Evolutionary conservation across 2,329 filamentous ascomycete genomes (phyloP), one percentile per base, ranked within the genome.

Genomic region (Coniella lustricola): DNA sequence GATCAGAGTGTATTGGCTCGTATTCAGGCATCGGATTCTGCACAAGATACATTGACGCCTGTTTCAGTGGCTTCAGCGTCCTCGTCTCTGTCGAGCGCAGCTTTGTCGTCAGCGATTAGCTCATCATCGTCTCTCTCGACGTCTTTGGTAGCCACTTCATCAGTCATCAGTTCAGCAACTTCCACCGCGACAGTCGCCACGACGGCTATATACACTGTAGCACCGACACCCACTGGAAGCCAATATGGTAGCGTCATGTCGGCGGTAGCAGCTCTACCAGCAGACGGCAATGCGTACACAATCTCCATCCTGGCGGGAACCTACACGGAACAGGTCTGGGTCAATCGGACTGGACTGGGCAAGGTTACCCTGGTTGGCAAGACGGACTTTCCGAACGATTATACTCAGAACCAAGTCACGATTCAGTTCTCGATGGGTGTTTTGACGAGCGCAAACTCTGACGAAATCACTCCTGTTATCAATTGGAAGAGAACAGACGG

Each of bases 401-500:
- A 63, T 49, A 62, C 63, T 3, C 57, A 63, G 38, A 68, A 68
- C 50, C 52, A 55, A 32, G 66, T 68, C 43, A 65, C 56, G 4
- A 59, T 71, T 13, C 58, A 66, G 46, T 66, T 64, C 50, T 61
- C 59, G 9, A 60, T 63, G 29, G 68, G 68, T 31, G 60, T 60
- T n/a, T 52, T 67, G 38, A 73, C 71, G 2, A 68, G 64, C 33
- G 61, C 62, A 2, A 62, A 62, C 7, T 57, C 67, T 22, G 60
- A 73, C 42, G 71, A 74, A 49, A 54, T 62, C 37, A 74, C 71
- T 0, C 70, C 70, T 0, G 62, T 72, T 9, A 62, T 74, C 37
- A 66, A 70, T 53, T 63, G 64, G 44, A 73, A 72, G 60, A 72
- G 70, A 46, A 67, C 60, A 0, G 48, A 59, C 50, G 36, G 36